Percentiles rank a stretch among this genome's conserved stretches.
These are phyloP conservation scores for Periconia digitata DNA, from an alignment of 2,329 filamentous ascomycete genomes.

Conservation along the genomic window DNA sequence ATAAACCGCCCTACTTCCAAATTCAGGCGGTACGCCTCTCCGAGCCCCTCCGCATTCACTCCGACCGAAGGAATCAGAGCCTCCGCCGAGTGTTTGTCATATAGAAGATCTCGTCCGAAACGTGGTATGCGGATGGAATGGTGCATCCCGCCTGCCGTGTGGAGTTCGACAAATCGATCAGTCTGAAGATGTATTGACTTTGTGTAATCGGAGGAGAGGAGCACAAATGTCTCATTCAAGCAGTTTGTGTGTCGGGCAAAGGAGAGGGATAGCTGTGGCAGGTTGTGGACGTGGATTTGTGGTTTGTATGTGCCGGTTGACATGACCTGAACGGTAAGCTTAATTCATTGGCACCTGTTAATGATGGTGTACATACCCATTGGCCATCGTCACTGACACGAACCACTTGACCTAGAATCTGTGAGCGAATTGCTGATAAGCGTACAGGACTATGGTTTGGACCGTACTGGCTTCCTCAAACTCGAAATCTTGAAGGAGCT, in stretches of 20 bases:
- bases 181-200: slow-evolving; percentile 93
- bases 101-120: slow-evolving; percentile 87
- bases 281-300: slow-evolving; percentile 93
- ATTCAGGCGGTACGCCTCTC: slow-evolving; percentile 91
- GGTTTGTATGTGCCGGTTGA: slow-evolving; percentile 65
- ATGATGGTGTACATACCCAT: slow-evolving; percentile 58
- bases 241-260: slow-evolving; percentile 89
- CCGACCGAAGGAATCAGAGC: slow-evolving; percentile 86
- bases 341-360: background rate
- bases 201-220: slow-evolving; percentile 87
- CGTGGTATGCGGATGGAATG: slow-evolving; percentile 87
- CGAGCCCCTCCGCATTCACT: slow-evolving; percentile 79
- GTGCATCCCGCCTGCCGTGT: slow-evolving; percentile 84
- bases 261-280: slow-evolving; percentile 90
- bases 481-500: slow-evolving; percentile 95
- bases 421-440: background rate
- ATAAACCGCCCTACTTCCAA: slow-evolving; percentile 91
- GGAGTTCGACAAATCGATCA: slow-evolving; percentile 89
- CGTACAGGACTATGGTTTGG: slow-evolving; percentile 5
- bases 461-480: slow-evolving; percentile 95
- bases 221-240: slow-evolving; percentile 85
- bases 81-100: slow-evolving; percentile 80
- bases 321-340: slow-evolving; percentile 3
- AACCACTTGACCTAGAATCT: slow-evolving; percentile 48
- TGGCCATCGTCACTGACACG: slow-evolving; percentile 92